Conservation (phyloP, 495 filamentous ascomycete species). For the Aspergillus homomorphus region DNA sequence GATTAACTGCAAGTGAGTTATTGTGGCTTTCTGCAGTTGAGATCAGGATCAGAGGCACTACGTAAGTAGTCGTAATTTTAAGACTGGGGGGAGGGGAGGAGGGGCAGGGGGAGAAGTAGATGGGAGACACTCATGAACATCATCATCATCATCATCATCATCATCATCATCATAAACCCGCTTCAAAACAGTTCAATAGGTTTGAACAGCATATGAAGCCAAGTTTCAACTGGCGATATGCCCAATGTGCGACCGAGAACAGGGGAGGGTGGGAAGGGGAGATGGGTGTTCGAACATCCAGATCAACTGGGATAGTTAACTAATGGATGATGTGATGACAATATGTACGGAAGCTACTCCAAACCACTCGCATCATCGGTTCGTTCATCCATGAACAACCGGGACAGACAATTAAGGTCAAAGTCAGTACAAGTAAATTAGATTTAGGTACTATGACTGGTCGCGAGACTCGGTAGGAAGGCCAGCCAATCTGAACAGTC, state of each 20-base stretch:
- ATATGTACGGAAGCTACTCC: not conserved
- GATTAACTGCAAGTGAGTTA: slow-evolving; percentile 2
- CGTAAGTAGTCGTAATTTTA: not conserved
- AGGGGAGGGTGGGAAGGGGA: too few species aligned
- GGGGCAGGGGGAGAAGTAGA: too few species aligned
- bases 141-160: not conserved
- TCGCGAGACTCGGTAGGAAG: not conserved
- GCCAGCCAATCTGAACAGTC: not conserved
- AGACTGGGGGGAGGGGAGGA: not conserved
- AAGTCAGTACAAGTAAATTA: not conserved
- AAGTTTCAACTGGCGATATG: not conserved
- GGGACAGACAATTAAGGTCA: not conserved
- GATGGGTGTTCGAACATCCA: not conserved
- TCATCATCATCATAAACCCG: too few species aligned
- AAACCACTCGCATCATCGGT: not conserved
- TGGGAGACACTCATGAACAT: not conserved
- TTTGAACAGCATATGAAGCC: not conserved
- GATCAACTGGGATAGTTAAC: not conserved
- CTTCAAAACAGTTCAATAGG: not conserved
- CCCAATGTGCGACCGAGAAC: not conserved
- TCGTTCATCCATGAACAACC: not conserved
- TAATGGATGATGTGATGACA: not conserved
- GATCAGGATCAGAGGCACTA: not conserved
- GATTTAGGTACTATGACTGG: too few species aligned
- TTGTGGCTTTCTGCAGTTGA: slow-evolving; percentile 3